Base-by-base conservation (phyloP, 371 early-diverging fungal genomes). In the Fennellomyces sp. region DNA sequence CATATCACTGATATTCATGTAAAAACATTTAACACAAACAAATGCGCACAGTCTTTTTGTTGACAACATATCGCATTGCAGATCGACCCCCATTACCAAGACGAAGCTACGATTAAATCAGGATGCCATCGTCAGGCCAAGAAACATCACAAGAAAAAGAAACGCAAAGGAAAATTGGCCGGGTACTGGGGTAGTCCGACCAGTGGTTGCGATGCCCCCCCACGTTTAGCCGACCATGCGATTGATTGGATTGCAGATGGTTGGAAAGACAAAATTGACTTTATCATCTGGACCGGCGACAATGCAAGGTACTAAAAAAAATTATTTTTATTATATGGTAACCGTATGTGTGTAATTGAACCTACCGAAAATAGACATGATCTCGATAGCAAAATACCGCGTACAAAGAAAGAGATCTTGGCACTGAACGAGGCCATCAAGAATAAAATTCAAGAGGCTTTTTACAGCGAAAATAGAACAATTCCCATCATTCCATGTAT, bases 241-340 rank as follows among this genome's bases (percentile, higher is more conserved):
- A 73, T 87, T 52, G 79, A 84, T 15, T 84, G 85, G 75, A 69
- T 92, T 35, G 74, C 69, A 10, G 51, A 65, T 8, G 72, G 83
- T 26, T 71, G 86, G 78, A 72, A 70, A 42, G 67, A 75, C 23
- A 58, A 71, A 25, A 72, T 88, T 33, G 91, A 92, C 63, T 92
- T 92, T 81, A 84, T 91, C 2, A 65, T 88, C 12, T 90, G 89
- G 85, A 91, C 93, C 4, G 93, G 93, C 19, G 91, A 90, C 63
- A 88, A 85, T 77, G 85, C 86, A 33, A 73, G 84, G 86, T 84
- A 30, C 52, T 4, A 5, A 27, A 31, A 38, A 19, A 21, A n/a
- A 55, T 45, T 36, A 29, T n/a, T n/a, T n/a, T n/a, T n/a, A n/a
- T n/a, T n/a, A n/a, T n/a, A n/a, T n/a, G n/a, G n/a, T n/a, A n/a